Conservation (phyloP, 306 rosid species). For the Castanea sativa region DNA sequence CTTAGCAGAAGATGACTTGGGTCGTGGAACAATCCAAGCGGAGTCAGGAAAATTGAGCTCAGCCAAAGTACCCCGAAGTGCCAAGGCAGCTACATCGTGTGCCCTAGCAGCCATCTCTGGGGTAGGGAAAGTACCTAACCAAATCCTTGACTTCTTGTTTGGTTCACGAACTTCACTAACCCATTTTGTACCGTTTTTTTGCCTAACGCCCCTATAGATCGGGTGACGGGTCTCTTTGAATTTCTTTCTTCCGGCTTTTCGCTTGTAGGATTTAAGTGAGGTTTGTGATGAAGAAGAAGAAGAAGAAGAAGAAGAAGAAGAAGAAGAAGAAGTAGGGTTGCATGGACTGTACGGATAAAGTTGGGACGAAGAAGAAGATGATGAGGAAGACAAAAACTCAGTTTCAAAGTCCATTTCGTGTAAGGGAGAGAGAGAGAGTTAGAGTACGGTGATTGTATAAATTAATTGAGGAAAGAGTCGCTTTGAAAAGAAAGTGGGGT, state of each 20-base stretch:
- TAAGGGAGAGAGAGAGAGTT: neutral
- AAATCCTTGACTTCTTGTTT: slow-evolving; percentile 30
- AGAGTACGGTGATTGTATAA: too few relatives aligned
- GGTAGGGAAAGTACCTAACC: slow-evolving; percentile 37
- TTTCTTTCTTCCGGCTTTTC: slow-evolving; percentile 31
- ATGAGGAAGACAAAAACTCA: neutral
- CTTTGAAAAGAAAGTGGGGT: too few relatives aligned
- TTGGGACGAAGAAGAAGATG: slow-evolving; percentile 3
- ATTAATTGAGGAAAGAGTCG: too few relatives aligned
- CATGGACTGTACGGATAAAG: neutral
- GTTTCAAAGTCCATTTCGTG: neutral
- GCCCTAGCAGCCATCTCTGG: slow-evolving; percentile 49
- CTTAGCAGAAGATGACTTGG: slow-evolving; percentile 7
- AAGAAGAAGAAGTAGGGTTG: neutral
- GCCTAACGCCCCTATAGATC: slow-evolving; percentile 28
- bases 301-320: too few relatives aligned
- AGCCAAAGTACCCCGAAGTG: slow-evolving; percentile 31
- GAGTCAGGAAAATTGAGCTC: slow-evolving; percentile 25
- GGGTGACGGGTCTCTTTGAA: slow-evolving; percentile 34
- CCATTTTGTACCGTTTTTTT: slow-evolving; percentile 31
- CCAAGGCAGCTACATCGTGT: slow-evolving; percentile 34
- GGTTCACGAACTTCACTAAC: slow-evolving; percentile 38
- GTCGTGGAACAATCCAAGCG: slow-evolving; percentile 13
- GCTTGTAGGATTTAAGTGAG: slow-evolving; percentile 4
- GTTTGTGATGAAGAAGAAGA: neutral